Percentiles rank a stretch among this genome's conserved stretches.
These are phyloP conservation scores for Dianthus caryophyllus DNA, from an alignment of 148 eudicot species.

Conservation along the genomic window DNA sequence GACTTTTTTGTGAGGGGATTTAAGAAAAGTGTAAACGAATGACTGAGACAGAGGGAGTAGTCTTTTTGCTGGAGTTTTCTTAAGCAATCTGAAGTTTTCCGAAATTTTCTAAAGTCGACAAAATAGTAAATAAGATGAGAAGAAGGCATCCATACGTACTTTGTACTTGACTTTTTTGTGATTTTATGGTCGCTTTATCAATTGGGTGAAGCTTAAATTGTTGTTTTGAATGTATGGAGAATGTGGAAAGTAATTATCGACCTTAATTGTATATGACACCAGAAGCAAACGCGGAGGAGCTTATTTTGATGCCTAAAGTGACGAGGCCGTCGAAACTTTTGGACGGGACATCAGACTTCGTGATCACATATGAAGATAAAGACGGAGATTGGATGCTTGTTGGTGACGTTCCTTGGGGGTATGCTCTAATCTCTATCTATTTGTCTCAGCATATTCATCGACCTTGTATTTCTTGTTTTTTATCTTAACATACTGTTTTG, in stretches of 20 bases:
- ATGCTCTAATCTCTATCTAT: constrained; percentile 24
- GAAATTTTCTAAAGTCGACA: no score
- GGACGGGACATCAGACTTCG: constrained; percentile 79
- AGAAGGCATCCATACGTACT: not conserved
- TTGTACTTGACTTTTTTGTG: not conserved
- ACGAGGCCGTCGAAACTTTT: constrained; percentile 46
- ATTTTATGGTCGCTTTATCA: not conserved
- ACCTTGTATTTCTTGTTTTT: not conserved
- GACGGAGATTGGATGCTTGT: constrained; percentile 99
- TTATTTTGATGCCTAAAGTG: constrained; percentile 37
- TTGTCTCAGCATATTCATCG: not conserved
- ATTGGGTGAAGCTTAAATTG: not conserved
- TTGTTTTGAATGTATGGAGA: not conserved
- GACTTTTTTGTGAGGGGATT: no score
- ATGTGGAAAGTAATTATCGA: constrained; percentile 7
- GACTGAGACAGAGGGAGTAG: no score
- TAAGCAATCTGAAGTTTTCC: no score
- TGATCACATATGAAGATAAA: constrained; percentile 92
- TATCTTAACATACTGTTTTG: not conserved
- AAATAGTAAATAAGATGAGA: no score
- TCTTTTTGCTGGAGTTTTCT: no score
- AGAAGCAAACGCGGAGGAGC: constrained; percentile 52
- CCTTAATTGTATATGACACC: not conserved
- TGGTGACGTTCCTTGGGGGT: constrained; percentile 97
- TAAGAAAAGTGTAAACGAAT: no score